Percentiles rank a stretch among this genome's conserved stretches.
These are phyloP conservation scores for Pinus albicaulis DNA, from an alignment of 75 land plant genomes.

Conservation along the genomic window DNA sequence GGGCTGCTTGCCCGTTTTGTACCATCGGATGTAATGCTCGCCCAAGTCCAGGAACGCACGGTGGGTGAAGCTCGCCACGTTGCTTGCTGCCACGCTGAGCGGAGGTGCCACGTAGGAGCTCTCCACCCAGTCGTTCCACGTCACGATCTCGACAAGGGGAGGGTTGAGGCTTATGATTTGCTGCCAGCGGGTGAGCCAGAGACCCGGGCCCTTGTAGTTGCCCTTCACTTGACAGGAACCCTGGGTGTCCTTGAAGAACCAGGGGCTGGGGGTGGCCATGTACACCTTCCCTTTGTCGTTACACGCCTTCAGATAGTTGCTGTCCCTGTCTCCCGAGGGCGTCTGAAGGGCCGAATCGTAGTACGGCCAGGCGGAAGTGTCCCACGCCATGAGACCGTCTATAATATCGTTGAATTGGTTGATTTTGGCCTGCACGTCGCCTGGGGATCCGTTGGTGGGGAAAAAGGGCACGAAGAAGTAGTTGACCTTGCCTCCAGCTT, in stretches of 20 bases:
- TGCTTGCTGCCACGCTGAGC: no score
- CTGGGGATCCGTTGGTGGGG: no score
- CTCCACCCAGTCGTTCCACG: no score
- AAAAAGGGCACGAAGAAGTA: constrained; percentile 18
- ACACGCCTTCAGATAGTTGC: constrained; percentile 15
- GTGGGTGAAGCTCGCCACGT: no score
- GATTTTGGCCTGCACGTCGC: no score
- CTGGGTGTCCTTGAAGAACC: constrained; percentile 16
- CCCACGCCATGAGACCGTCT: constrained; percentile 24
- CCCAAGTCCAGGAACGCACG: constrained; percentile 21
- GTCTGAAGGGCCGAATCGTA: constrained; percentile 1
- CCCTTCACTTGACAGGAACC: constrained; percentile 16
- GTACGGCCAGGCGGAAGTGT: constrained; percentile 32
- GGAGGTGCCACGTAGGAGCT: no score
- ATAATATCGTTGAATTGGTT: neutral
- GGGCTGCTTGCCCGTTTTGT: constrained; percentile 21
- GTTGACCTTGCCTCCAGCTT: constrained; percentile 5
- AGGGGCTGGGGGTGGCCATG: constrained; percentile 37
- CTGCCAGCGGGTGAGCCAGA: constrained; percentile 34
- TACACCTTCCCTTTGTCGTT: constrained; percentile 13
- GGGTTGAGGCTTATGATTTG: constrained; percentile 19
- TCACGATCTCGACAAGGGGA: no score
- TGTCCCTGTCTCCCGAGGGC: neutral
- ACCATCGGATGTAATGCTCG: constrained; percentile 22
- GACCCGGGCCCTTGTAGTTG: constrained; percentile 23